Evolutionary conservation across 768 basidiomycete species (phyloP).

Genomic region (Podaxis rugospora): DNA sequence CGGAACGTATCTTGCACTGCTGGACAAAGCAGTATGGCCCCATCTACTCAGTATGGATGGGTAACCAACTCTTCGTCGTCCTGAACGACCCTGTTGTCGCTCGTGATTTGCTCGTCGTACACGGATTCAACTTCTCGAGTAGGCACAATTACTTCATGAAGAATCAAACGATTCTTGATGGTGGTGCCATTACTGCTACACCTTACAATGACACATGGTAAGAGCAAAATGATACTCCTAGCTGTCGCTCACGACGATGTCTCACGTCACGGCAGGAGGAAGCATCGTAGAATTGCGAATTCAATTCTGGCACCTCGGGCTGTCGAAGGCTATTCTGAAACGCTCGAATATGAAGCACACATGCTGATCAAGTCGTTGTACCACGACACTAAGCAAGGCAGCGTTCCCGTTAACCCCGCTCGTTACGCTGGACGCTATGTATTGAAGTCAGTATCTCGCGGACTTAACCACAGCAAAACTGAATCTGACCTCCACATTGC

Average conservation of each 20-base stretch:
- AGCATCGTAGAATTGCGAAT: background rate
- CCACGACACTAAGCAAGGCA: constrained; percentile 25
- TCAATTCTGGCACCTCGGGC: background rate
- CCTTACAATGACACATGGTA: constrained; percentile 29
- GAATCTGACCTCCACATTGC: too few species aligned
- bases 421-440: constrained; percentile 32
- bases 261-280: background rate
- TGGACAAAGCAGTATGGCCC: constrained; percentile 31
- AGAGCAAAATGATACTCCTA: background rate
- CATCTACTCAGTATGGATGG: constrained; percentile 33
- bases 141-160: constrained; percentile 33
- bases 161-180: constrained; percentile 27
- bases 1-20: constrained; percentile 25
- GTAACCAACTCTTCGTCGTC: constrained; percentile 32
- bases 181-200: constrained; percentile 29
- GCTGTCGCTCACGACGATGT: background rate
- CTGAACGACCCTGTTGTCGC: constrained; percentile 30
- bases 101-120: constrained; percentile 29
- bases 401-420: constrained; percentile 33
- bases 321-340: background rate
- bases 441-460: background rate
- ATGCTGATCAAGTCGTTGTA: constrained; percentile 15
- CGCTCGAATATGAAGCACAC: background rate
- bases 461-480: too few species aligned
- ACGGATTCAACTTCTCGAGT: constrained; percentile 31